Evolutionary conservation across 257 asterid genomes (phyloP).

Genomic region (Scutellaria baicalensis): DNA sequence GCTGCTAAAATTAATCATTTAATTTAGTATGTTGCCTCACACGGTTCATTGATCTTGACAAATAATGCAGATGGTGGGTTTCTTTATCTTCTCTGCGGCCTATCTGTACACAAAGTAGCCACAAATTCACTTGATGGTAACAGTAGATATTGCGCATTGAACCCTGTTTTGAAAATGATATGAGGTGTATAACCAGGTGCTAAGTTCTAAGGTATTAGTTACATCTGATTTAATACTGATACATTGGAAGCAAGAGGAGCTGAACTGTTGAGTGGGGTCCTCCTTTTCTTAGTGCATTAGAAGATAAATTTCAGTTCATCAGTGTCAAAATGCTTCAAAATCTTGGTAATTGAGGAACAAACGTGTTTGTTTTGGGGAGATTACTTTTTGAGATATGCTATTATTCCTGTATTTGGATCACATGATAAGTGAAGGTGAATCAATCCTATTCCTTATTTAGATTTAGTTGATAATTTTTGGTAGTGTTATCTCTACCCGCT

Average conservation of each 20-base stretch:
- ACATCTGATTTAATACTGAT: background rate
- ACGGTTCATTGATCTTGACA: background rate
- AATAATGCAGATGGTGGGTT: conserved; percentile 60
- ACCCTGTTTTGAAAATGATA: conserved; percentile 8
- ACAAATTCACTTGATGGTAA: background rate
- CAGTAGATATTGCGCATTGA: background rate
- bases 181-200: conserved; percentile 2
- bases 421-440: no score
- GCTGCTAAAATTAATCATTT: background rate
- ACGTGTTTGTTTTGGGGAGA: background rate
- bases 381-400: background rate
- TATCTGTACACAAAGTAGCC: conserved; percentile 64
- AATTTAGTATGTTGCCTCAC: background rate
- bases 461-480: no score
- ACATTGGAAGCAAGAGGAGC: conserved; percentile 7
- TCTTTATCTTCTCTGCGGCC: conserved; percentile 53
- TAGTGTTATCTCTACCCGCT: no score
- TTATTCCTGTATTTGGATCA: background rate
- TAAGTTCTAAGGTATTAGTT: background rate
- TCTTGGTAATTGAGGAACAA: conserved; percentile 2
- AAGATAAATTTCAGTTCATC: background rate
- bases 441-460: background rate
- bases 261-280: background rate
- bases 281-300: conserved; percentile 1
- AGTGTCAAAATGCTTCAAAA: conserved; percentile 7